phyloP scores from a whole-genome alignment of 73 alveolate species.

The Paramecium primaurelia region DNA sequence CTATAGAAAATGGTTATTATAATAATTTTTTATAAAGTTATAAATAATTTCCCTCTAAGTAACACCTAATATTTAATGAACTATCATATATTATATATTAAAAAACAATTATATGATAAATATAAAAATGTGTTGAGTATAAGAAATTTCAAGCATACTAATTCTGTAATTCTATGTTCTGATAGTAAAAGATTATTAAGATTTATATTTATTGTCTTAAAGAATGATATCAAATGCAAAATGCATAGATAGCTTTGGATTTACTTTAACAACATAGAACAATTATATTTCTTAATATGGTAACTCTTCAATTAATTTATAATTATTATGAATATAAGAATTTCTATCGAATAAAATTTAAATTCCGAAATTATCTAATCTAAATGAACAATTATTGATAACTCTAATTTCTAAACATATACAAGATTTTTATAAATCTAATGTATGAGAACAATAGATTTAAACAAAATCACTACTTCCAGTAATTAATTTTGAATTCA shows the following conservation, averaged over 20 bases:
- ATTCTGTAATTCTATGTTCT: slow-evolving; percentile 45
- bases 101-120: background rate
- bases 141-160: background rate
- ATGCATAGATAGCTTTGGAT: slow-evolving; percentile 37
- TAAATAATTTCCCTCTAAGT: background rate
- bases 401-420: background rate
- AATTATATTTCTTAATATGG: background rate
- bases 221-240: slow-evolving; percentile 23
- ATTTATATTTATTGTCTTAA: background rate
- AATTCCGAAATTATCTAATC: slow-evolving; percentile 32
- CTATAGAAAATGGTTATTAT: background rate
- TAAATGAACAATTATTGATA: slow-evolving; percentile 21
- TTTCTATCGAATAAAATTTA: slow-evolving; percentile 41
- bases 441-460: slow-evolving; percentile 4
- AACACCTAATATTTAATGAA: background rate
- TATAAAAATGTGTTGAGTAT: background rate
- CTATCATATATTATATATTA: background rate
- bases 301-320: slow-evolving; percentile 18
- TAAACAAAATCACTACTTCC: slow-evolving; percentile 11
- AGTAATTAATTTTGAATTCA: background rate
- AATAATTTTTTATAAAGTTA: background rate
- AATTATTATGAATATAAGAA: background rate
- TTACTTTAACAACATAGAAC: slow-evolving; percentile 10
- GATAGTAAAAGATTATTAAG: background rate
- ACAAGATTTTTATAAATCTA: background rate